phyloP scores from a whole-genome alignment of 2,329 filamentous ascomycete species.

The Pseudonectria buxi region DNA sequence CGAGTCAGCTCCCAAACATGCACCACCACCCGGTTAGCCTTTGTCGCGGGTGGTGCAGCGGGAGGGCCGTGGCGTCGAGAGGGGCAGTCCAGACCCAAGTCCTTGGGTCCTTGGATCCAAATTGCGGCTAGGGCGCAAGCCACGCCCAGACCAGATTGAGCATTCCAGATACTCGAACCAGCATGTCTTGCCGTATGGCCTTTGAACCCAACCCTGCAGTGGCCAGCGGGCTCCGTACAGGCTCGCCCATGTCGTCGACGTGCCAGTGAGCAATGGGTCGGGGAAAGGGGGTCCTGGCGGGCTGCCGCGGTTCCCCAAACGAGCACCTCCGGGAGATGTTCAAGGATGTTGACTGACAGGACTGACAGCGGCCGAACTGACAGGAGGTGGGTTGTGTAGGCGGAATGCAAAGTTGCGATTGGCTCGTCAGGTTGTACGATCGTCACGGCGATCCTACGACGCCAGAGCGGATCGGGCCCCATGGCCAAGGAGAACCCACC shows the following conservation, averaged over 20 bases:
- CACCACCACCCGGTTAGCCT: too few species aligned
- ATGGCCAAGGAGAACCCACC: conserved; percentile 10
- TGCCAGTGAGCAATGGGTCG: too few species aligned
- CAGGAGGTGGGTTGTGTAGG: conserved; percentile 18
- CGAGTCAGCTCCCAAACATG: conserved; percentile 11
- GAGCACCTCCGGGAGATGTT: too few species aligned
- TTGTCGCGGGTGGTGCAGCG: conserved; percentile 17
- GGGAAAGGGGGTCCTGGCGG: too few species aligned
- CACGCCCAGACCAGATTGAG: conserved; percentile 2
- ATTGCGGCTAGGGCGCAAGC: conserved; percentile 10
- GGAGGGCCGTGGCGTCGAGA: conserved; percentile 18
- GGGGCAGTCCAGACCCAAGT: conserved; percentile 21
- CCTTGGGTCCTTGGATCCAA: conserved; percentile 13
- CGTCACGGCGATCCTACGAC: conserved; percentile 20
- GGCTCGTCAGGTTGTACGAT: conserved; percentile 25
- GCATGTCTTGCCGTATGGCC: too few species aligned
- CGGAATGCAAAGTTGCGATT: conserved; percentile 26
- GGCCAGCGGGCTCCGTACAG: too few species aligned
- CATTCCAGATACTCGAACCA: too few species aligned
- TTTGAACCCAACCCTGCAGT: too few species aligned
- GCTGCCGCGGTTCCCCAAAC: too few species aligned
- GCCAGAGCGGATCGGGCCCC: conserved; percentile 20
- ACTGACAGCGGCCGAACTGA: conserved; percentile 5
- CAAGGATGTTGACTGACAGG: background rate
- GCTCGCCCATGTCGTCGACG: too few species aligned